Evolutionary conservation across 495 filamentous ascomycete genomes (phyloP).

Genomic region (Astrothelium macrocarpum): DNA sequence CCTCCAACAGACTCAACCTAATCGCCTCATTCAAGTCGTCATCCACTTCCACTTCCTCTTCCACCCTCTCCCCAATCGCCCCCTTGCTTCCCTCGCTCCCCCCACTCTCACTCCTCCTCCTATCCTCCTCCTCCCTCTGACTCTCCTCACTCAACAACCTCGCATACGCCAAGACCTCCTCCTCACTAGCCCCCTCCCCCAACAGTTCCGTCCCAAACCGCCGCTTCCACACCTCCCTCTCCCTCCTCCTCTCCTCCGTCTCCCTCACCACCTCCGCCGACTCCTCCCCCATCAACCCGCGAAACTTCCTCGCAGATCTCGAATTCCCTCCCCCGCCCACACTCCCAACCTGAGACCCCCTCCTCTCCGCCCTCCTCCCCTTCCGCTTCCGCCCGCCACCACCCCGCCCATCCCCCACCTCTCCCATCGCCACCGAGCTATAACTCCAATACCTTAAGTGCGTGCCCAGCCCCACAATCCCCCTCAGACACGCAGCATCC

Average conservation of each 20-base stretch:
- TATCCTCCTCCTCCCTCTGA: slow-evolving; percentile 44
- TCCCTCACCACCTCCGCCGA: slow-evolving; percentile 71
- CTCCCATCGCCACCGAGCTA: slow-evolving; percentile 62
- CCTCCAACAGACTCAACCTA: slow-evolving; percentile 60
- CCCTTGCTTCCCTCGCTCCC: slow-evolving; percentile 27
- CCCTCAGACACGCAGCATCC: slow-evolving; percentile 81
- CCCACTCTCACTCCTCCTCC: slow-evolving; percentile 43
- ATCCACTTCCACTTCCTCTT: slow-evolving; percentile 60
- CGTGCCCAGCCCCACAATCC: slow-evolving; percentile 77
- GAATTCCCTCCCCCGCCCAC: slow-evolving; percentile 9
- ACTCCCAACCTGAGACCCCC: slow-evolving; percentile 18
- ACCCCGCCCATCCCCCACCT: slow-evolving; percentile 43
- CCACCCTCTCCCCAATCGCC: slow-evolving; percentile 34
- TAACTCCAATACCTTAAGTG: slow-evolving; percentile 91
- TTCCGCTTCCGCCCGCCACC: slow-evolving; percentile 56
- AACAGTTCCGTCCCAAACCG: slow-evolving; percentile 75
- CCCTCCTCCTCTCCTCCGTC: slow-evolving; percentile 48
- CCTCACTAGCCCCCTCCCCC: slow-evolving; percentile 64
- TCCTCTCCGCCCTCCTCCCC: slow-evolving; percentile 51
- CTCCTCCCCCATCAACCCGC: slow-evolving; percentile 60
- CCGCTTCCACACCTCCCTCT: slow-evolving; percentile 56
- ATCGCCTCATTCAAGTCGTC: slow-evolving; percentile 75
- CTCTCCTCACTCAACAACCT: slow-evolving; percentile 78
- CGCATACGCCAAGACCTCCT: slow-evolving; percentile 83
- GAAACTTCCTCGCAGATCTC: neutral